These are phyloP conservation scores for Boletus vermiculosoides DNA, from an alignment of 768 basidiomycete genomes.

Conservation along the genomic window DNA sequence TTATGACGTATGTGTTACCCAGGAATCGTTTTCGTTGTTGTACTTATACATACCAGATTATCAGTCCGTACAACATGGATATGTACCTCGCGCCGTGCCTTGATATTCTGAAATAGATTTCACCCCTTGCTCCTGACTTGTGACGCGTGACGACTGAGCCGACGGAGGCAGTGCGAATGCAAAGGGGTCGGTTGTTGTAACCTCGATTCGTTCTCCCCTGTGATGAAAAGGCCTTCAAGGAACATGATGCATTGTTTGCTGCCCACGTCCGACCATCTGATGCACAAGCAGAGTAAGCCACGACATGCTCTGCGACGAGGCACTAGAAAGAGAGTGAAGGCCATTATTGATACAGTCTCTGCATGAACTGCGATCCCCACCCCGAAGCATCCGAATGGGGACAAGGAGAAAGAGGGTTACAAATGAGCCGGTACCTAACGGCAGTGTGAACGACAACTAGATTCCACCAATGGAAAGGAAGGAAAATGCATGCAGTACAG, in stretches of 20 bases:
- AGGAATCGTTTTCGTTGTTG: not conserved
- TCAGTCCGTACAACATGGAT: not conserved
- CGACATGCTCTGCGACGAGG: not conserved
- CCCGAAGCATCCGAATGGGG: not conserved
- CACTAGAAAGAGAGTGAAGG: not conserved
- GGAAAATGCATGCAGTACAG: not conserved
- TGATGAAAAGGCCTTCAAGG: not conserved
- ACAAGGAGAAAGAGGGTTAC: not conserved
- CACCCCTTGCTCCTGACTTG: not conserved
- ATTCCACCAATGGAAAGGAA: not conserved
- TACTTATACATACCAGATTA: not conserved
- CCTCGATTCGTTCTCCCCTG: no score
- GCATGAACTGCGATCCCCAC: not conserved
- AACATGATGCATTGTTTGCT: not conserved
- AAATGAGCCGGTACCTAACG: not conserved
- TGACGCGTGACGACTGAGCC: not conserved
- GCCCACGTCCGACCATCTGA: not conserved
- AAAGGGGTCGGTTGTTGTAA: not conserved
- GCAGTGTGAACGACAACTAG: not conserved
- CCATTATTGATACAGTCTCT: not conserved
- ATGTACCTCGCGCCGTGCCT: not conserved
- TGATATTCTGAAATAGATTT: not conserved
- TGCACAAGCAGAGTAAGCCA: not conserved
- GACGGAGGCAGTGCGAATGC: not conserved
- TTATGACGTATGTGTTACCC: not conserved